Base-by-base conservation (phyloP, 495 filamentous ascomycete species). In the Penicillium paradoxum region DNA sequence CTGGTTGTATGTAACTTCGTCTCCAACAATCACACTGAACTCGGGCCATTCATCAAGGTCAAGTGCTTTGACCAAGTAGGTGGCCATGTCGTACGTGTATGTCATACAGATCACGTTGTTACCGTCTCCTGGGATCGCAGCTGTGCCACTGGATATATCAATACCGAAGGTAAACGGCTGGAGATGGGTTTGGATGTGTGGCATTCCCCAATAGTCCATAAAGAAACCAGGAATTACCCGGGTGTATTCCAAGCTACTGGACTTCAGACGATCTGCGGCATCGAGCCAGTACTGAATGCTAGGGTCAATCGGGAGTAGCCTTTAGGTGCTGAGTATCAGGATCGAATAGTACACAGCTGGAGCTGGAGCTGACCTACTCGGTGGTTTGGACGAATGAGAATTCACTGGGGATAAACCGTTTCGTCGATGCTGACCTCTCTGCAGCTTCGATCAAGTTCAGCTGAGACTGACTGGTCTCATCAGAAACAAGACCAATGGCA, bases 191-290 rank as follows among this genome's bases (percentile, higher is more conserved):
- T 62, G 54, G 39, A 75, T 54, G 27, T 66, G 46, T 17, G 76
- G 78, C 64, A 78, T 71, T 27, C 73, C 75, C 62, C 66, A 82
- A 58, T 80, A 81, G 56, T 84, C 78, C 64, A 81, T 73, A 54
- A 82, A 81, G 58, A 72, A 75, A 2, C 78, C 81, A 22, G 70
- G 75, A 33, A 70, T 63, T 29, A 82, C 67, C 5, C 66, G 59
- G 25, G 79, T 83, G 40, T 64, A 79, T 51, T 80, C 65, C 15
- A 83, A 70, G 19, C 57, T 49, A 10, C 60, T 50, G 0, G 54
- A 27, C 29, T 65, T 54, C 4, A 73, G 55, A 13, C 57, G 42
- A n/a, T 63, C 30, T 0, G 60, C 69, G 3, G 71, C 69, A 37
- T 63, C 62, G 1, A 73, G 60, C 59, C 65, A 71, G 45, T 54